Percentiles rank a stretch among this genome's conserved stretches.
These are phyloP conservation scores for Marvania coccoides DNA, from an alignment of 139 green algal species.

Conservation along the genomic window DNA sequence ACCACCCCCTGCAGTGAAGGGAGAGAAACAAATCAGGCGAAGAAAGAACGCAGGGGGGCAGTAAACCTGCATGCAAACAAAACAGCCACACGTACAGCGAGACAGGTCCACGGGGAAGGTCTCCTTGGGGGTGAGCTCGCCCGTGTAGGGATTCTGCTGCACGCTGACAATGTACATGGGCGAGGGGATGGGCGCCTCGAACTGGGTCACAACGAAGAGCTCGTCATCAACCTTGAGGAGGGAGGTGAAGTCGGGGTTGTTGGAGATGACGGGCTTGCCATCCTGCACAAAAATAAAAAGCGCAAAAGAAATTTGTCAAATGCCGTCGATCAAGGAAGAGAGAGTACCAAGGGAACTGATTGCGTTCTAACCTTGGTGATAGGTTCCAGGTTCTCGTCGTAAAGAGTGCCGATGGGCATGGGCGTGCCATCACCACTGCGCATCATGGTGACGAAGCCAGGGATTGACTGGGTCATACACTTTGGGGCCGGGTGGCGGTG, in stretches of 20 bases:
- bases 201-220: conserved; percentile 24
- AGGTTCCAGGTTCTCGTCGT: neutral
- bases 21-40: neutral
- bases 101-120: neutral
- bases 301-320: neutral
- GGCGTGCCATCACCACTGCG: neutral
- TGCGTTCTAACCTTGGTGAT: neutral
- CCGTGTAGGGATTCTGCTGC: neutral
- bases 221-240: conserved; percentile 12
- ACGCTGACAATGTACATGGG: conserved; percentile 10
- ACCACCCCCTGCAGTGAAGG: neutral
- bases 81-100: neutral
- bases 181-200: conserved; percentile 17
- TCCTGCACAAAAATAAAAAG: neutral
- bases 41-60: neutral
- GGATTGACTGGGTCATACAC: too few relatives aligned
- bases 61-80: neutral
- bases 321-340: neutral
- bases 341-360: neutral
- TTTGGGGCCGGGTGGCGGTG: too few relatives aligned
- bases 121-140: neutral
- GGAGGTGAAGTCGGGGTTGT: conserved; percentile 30
- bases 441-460: neutral
- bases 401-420: neutral
- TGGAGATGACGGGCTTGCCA: conserved; percentile 3